Conservation (phyloP, 805 yeast species). For the Dipodascopsis uninucleata region DNA sequence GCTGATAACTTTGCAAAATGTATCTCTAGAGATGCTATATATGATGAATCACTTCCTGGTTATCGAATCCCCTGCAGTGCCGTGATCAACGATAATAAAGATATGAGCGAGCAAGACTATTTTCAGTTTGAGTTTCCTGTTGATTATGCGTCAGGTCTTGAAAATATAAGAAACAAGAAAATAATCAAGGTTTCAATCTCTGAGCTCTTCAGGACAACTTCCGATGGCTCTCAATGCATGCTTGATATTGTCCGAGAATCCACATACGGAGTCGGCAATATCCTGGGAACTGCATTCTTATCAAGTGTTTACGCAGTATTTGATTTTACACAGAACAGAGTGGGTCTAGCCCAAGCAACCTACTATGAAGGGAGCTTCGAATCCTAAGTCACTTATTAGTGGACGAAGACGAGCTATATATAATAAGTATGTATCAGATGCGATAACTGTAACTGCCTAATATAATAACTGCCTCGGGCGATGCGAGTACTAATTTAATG, state of each 20-base stretch:
- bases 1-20: constrained; percentile 19
- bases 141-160: not conserved
- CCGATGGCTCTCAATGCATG: constrained; percentile 6
- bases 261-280: constrained; percentile 20
- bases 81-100: too few relatives aligned
- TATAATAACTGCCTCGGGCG: too few relatives aligned
- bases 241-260: constrained; percentile 21
- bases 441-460: too few relatives aligned
- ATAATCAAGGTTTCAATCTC: constrained; percentile 9
- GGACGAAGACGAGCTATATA: too few relatives aligned
- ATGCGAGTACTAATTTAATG: too few relatives aligned
- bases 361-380: too few relatives aligned
- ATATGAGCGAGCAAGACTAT: not conserved
- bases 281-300: constrained; percentile 22
- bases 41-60: constrained; percentile 20
- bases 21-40: constrained; percentile 8
- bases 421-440: too few relatives aligned
- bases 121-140: constrained; percentile 9
- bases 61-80: constrained; percentile 19
- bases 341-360: constrained; percentile 21
- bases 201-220: constrained; percentile 7
- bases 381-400: too few relatives aligned
- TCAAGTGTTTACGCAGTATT: constrained; percentile 19
- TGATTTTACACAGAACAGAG: constrained; percentile 9
- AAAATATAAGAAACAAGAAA: constrained; percentile 1